Evolutionary conservation across 2,329 filamentous ascomycete genomes (phyloP).

Genomic region (Bisporella sp.): DNA sequence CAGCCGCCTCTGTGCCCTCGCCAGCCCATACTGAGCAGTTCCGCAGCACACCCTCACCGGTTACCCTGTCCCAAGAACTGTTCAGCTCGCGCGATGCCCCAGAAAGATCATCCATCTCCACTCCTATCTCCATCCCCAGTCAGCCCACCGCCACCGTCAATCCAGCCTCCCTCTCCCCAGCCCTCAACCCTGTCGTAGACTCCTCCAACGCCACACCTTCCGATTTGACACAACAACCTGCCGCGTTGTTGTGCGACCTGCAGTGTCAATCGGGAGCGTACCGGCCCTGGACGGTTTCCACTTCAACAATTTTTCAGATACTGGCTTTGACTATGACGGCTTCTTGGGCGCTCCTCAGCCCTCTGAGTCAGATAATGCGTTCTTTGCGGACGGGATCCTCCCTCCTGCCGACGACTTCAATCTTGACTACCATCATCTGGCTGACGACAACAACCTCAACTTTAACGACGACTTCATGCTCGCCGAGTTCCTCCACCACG

Average conservation of each 20-base stretch:
- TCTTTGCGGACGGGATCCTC: conserved; percentile 71
- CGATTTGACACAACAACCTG: conserved; percentile 99
- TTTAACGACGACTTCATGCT: conserved; percentile 44
- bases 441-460: conserved; percentile 51
- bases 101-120: conserved; percentile 11
- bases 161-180: conserved; percentile 54
- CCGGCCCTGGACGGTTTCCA: conserved; percentile 25
- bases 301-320: conserved; percentile 29
- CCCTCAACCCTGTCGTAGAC: conserved; percentile 45
- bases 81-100: conserved; percentile 39
- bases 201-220: conserved; percentile 36
- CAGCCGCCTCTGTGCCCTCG: conserved; percentile 36
- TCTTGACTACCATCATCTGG: conserved; percentile 63
- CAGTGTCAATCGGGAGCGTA: conserved; percentile 85
- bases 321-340: conserved; percentile 55
- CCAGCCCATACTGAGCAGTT: conserved; percentile 35
- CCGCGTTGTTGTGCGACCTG: conserved; percentile 99
- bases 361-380: conserved; percentile 64
- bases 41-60: conserved; percentile 26
- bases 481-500: conserved; percentile 45
- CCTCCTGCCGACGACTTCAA: conserved; percentile 61
- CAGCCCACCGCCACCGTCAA: conserved; percentile 46
- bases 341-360: conserved; percentile 63
- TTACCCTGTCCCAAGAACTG: conserved; percentile 53
- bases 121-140: conserved; percentile 21